Conservation (phyloP, 495 filamentous ascomycete genomes). For the Talaromyces wortmannii region DNA sequence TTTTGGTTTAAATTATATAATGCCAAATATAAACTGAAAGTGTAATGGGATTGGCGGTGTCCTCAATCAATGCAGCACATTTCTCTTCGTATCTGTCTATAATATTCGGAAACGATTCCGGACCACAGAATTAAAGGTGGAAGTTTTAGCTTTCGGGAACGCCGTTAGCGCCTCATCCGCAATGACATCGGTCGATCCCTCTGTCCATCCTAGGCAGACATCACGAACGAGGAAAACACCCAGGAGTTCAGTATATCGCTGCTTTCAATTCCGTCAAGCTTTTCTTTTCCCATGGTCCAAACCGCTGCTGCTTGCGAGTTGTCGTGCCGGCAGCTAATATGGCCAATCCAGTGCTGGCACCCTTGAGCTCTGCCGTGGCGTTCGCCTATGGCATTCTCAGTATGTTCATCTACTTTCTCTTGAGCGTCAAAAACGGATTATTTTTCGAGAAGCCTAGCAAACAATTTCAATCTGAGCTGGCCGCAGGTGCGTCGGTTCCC, state of each 20-base stretch:
- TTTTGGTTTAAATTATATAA: not conserved
- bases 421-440: conserved; percentile 16
- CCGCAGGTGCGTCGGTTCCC: conserved; percentile 22
- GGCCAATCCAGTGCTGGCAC: conserved; percentile 11
- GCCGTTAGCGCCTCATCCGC: not conserved
- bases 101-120: not conserved
- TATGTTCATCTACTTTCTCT: conserved; percentile 18
- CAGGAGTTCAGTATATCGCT: no score
- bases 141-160: not conserved
- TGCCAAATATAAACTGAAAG: not conserved
- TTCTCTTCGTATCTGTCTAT: not conserved
- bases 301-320: not conserved
- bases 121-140: not conserved
- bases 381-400: conserved; percentile 31
- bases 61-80: not conserved
- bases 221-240: no score
- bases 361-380: conserved; percentile 10
- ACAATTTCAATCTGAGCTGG: conserved; percentile 28
- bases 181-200: not conserved
- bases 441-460: conserved; percentile 29
- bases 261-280: no score
- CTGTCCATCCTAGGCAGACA: no score
- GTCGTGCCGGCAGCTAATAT: conserved; percentile 11
- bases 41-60: not conserved
- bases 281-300: not conserved